These are phyloP conservation scores for Dendrostoma leiphaemia DNA, from an alignment of 2,329 filamentous ascomycete species.

Conservation along the genomic window DNA sequence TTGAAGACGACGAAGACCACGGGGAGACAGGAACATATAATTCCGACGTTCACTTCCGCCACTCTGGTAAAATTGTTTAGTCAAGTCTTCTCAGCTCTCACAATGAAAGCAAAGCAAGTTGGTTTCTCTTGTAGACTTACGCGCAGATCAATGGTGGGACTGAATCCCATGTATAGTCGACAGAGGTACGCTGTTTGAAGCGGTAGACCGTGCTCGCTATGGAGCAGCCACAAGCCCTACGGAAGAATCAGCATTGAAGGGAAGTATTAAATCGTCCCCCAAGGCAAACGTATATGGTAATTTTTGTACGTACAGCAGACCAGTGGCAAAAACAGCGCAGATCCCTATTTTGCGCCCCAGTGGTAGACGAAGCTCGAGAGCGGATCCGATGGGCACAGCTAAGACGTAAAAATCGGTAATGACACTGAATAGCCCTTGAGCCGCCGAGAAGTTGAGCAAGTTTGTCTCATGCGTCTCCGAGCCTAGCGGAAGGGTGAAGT, in stretches of 20 bases:
- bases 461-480: background rate
- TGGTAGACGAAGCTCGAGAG: background rate
- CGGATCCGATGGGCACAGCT: background rate
- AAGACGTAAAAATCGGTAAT: constrained; percentile 1
- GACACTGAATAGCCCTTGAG: background rate
- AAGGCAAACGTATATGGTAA: background rate
- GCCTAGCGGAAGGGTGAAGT: background rate
- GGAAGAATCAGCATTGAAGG: background rate
- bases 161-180: background rate
- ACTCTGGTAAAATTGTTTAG: background rate
- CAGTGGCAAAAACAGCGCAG: background rate
- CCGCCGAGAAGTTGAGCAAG: background rate
- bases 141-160: background rate
- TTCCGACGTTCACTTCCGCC: constrained; percentile 5
- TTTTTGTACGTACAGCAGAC: background rate
- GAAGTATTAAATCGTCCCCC: background rate
- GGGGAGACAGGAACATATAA: constrained; percentile 2
- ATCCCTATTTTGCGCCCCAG: constrained; percentile 2
- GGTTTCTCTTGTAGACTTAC: background rate
- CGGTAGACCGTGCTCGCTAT: background rate
- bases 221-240: background rate
- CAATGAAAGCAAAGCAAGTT: background rate
- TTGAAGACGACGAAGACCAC: constrained; percentile 3
- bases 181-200: background rate
- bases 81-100: background rate